These are phyloP conservation scores for Penicillium concentricum DNA, from an alignment of 2,329 filamentous ascomycete species.

Conservation along the genomic window DNA sequence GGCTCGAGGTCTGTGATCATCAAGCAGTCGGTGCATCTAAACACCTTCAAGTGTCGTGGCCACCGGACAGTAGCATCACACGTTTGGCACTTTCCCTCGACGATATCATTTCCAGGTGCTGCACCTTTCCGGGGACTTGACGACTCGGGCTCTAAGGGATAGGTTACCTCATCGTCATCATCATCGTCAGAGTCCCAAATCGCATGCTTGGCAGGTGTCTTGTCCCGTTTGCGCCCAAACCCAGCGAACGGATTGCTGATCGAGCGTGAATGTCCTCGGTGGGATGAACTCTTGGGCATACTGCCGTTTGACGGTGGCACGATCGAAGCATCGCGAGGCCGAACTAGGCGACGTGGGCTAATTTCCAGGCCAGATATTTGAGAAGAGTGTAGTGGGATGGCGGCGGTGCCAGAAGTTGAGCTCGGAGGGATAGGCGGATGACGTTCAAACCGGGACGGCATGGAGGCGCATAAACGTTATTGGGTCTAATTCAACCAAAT, in stretches of 20 bases:
- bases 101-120: constrained; percentile 57
- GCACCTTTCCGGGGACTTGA: constrained; percentile 41
- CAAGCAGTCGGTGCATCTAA: constrained; percentile 79
- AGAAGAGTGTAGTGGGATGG: constrained; percentile 20
- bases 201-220: constrained; percentile 48
- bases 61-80: constrained; percentile 79
- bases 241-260: constrained; percentile 74
- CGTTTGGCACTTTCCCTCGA: constrained; percentile 77
- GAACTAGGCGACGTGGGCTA: constrained; percentile 18
- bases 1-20: constrained; percentile 78
- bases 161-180: constrained; percentile 33
- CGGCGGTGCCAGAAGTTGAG: constrained; percentile 20
- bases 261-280: constrained; percentile 59
- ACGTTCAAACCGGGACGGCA: constrained; percentile 38
- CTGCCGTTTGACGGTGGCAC: constrained; percentile 23
- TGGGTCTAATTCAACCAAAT: neutral
- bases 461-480: constrained; percentile 32
- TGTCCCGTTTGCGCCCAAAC: constrained; percentile 52
- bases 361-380: constrained; percentile 18
- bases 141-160: constrained; percentile 34
- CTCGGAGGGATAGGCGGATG: constrained; percentile 30
- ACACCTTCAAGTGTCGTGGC: constrained; percentile 70
- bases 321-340: constrained; percentile 27
- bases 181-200: constrained; percentile 49
- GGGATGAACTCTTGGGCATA: constrained; percentile 16